Conservation (phyloP, 2,329 filamentous ascomycete genomes). For the Pseudogymnoascus sp. region DNA sequence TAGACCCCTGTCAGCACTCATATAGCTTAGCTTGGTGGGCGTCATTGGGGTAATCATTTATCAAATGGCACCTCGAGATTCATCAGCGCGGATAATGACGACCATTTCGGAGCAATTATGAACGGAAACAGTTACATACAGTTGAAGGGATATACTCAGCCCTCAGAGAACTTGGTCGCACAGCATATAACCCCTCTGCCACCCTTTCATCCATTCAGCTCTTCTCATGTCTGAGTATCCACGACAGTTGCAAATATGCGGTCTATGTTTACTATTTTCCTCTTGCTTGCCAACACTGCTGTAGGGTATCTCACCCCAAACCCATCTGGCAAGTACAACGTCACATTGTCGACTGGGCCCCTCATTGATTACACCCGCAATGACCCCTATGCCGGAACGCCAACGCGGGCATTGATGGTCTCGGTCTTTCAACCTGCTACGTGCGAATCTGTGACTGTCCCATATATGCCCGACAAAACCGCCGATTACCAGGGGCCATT, state of each 20-base stretch:
- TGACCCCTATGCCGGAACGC: conserved; percentile 12
- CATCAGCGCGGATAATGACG: not conserved
- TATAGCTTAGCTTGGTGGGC: too few species aligned
- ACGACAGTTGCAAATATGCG: not conserved
- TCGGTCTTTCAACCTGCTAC: conserved; percentile 17
- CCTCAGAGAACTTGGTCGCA: not conserved
- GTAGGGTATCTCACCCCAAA: conserved; percentile 12
- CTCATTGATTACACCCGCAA: conserved; percentile 17
- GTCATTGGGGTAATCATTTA: not conserved
- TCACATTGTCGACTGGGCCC: conserved; percentile 15
- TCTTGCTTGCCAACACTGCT: not conserved
- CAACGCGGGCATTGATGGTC: conserved; percentile 13
- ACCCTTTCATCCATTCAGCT: not conserved
- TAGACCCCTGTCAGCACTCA: too few species aligned
- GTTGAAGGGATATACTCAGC: not conserved
- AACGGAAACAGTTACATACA: not conserved
- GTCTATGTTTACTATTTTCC: not conserved
- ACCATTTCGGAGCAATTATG: not conserved
- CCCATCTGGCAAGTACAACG: conserved; percentile 14
- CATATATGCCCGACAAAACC: conserved; percentile 1
- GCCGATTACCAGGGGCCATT: not conserved
- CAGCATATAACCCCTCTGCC: not conserved
- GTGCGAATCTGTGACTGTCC: not conserved
- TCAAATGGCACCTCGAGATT: not conserved
- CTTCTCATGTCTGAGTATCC: not conserved